Conservation (phyloP, 2,329 filamentous ascomycete species). For the Biscogniauxia mediterranea region DNA sequence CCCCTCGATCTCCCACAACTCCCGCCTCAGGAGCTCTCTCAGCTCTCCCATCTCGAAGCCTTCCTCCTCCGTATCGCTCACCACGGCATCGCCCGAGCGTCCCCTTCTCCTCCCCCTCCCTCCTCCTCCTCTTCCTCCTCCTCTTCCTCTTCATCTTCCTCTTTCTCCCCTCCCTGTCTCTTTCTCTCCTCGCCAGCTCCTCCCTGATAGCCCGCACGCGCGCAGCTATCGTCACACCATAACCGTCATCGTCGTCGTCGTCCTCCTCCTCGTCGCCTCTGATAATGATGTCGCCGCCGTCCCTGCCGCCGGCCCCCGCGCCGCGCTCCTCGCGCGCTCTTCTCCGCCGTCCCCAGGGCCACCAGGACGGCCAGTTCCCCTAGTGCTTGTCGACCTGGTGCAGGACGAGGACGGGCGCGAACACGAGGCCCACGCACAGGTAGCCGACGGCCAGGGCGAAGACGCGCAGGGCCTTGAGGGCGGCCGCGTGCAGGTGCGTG, state of each 20-base stretch:
- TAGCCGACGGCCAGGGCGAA: slow-evolving; percentile 13
- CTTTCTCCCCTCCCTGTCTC: background rate
- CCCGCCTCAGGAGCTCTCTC: background rate
- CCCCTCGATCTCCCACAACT: background rate
- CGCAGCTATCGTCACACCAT: too few species aligned
- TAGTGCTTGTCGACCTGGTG: slow-evolving; percentile 22
- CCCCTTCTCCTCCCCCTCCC: too few species aligned
- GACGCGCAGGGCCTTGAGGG: slow-evolving; percentile 11
- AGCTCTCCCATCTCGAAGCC: background rate
- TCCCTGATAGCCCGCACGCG: background rate
- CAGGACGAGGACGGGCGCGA: slow-evolving; percentile 15
- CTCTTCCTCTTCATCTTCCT: background rate
- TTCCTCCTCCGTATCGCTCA: too few species aligned
- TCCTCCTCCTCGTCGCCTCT: too few species aligned
- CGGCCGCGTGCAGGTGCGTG: background rate
- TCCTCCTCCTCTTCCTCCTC: background rate
- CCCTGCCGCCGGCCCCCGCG: too few species aligned
- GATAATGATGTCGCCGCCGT: too few species aligned
- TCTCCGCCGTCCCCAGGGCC: background rate
- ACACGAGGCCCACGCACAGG: slow-evolving; percentile 13
- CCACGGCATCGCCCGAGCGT: too few species aligned
- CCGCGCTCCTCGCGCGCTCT: too few species aligned
- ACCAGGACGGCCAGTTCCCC: slow-evolving; percentile 13
- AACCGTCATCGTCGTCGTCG: too few species aligned
- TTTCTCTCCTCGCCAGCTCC: background rate